A percentile compares a stretch with the other conserved stretches of the same genome.
Conservation (phyloP, 2,329 filamentous ascomycete genomes). For the Esteya vermicola region DNA sequence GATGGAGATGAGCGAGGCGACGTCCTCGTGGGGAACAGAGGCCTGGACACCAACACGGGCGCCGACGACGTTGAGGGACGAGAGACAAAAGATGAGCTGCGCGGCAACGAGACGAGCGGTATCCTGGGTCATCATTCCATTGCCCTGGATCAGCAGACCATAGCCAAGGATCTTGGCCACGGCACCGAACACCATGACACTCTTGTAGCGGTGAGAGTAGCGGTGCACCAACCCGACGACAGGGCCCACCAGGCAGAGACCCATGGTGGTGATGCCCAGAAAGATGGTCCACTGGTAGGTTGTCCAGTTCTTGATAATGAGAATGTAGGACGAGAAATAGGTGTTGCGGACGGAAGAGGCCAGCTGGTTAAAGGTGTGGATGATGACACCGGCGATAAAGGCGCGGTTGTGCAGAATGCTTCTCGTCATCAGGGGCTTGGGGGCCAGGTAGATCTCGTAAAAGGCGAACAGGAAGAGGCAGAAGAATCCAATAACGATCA, state of each 20-base stretch:
- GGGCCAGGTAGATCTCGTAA: constrained; percentile 38
- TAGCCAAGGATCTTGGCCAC: constrained; percentile 40
- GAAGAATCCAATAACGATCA: constrained; percentile 25
- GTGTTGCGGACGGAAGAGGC: constrained; percentile 23
- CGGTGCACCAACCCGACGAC: constrained; percentile 44
- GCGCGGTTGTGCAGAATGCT: constrained; percentile 46
- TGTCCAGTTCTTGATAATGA: constrained; percentile 39
- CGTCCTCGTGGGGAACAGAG: constrained; percentile 30
- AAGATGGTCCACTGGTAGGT: constrained; percentile 34
- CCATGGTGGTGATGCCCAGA: constrained; percentile 48
- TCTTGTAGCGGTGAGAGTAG: constrained; percentile 46
- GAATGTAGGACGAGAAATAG: constrained; percentile 53
- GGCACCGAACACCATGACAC: constrained; percentile 39
- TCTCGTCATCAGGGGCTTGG: constrained; percentile 42
- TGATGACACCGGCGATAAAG: constrained; percentile 49
- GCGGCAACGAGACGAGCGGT: constrained; percentile 31
- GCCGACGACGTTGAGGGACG: constrained; percentile 36
- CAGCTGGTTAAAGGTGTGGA: constrained; percentile 51
- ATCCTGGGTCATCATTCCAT: constrained; percentile 29
- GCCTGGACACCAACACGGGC: constrained; percentile 40
- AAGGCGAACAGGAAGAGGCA: constrained; percentile 30
- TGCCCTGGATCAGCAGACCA: constrained; percentile 26
- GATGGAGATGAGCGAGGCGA: constrained; percentile 38
- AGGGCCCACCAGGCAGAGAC: constrained; percentile 47
- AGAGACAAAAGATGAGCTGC: constrained; percentile 37